phyloP scores from a whole-genome alignment of 1,139 yeast species.

The Sugiyamaella novakii region DNA sequence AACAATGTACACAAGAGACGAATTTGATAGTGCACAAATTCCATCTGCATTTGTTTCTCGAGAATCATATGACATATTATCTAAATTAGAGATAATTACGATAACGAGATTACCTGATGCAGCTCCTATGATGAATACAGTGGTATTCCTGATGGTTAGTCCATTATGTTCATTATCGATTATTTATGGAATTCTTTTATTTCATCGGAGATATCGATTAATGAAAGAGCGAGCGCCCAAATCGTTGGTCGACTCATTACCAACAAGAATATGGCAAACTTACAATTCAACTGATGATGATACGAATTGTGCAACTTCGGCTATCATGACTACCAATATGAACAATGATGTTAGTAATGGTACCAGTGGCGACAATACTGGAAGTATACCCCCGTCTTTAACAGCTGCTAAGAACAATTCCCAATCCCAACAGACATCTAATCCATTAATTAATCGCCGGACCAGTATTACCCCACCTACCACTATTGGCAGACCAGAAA shows the following conservation, averaged over 20 bases:
- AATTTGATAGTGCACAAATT: constrained; percentile 37
- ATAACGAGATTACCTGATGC: constrained; percentile 34
- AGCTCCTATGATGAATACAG: constrained; percentile 41
- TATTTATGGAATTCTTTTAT: constrained; percentile 42
- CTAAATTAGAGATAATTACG: constrained; percentile 34
- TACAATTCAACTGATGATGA: constrained; percentile 15
- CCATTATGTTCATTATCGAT: constrained; percentile 47
- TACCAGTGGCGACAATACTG: background rate
- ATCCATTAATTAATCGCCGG: constrained; percentile 8
- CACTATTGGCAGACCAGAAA: constrained; percentile 17
- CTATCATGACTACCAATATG: constrained; percentile 1
- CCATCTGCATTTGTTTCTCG: constrained; percentile 46
- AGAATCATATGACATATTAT: constrained; percentile 39
- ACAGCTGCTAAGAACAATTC: background rate
- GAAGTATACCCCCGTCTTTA: background rate
- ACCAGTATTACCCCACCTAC: constrained; percentile 4
- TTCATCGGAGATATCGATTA: constrained; percentile 43
- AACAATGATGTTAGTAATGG: background rate
- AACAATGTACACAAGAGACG: constrained; percentile 43
- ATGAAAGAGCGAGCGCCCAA: constrained; percentile 45
- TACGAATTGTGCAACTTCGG: too few relatives aligned
- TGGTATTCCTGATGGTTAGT: constrained; percentile 45
- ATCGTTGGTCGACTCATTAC: constrained; percentile 42
- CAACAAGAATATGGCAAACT: constrained; percentile 41
- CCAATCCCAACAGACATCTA: constrained; percentile 2